phyloP scores from a whole-genome alignment of 2,329 filamentous ascomycete genomes.

The Trichoderma oligosporum region DNA sequence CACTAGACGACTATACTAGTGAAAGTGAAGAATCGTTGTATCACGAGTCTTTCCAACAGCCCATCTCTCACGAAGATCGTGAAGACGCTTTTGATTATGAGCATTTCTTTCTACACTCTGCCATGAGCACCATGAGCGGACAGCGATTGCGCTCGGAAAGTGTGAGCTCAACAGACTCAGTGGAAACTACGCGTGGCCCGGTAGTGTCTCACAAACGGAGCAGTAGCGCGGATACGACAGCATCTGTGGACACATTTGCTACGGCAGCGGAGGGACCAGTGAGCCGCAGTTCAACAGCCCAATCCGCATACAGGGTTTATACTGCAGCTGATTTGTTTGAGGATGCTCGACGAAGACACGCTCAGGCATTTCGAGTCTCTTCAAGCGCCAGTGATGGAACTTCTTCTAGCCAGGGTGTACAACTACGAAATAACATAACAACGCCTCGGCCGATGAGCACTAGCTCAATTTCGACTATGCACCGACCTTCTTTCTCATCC shows the following conservation, averaged over 20 bases:
- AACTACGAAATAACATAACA: conserved; percentile 31
- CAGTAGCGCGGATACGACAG: conserved; percentile 48
- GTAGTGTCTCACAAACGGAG: conserved; percentile 34
- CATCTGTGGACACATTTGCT: conserved; percentile 53
- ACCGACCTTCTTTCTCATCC: conserved; percentile 56
- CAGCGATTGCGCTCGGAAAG: conserved; percentile 46
- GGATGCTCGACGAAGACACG: conserved; percentile 25
- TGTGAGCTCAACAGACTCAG: conserved; percentile 56
- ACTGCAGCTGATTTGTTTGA: conserved; percentile 24
- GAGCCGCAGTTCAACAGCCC: conserved; percentile 35
- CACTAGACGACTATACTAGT: conserved; percentile 46
- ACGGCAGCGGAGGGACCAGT: conserved; percentile 51
- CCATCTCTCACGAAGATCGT: conserved; percentile 81
- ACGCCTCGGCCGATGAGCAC: conserved; percentile 43
- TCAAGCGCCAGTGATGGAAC: conserved; percentile 28
- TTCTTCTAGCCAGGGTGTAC: conserved; percentile 20
- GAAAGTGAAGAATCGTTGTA: conserved; percentile 63
- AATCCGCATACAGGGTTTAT: conserved; percentile 24
- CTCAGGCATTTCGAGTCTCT: conserved; percentile 28
- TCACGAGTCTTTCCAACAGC: conserved; percentile 56
- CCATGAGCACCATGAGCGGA: conserved; percentile 70
- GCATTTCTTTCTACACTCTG: conserved; percentile 90
- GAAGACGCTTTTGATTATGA: conserved; percentile 96
- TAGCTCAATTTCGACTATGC: conserved; percentile 37
- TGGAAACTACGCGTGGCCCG: conserved; percentile 56